phyloP scores from a whole-genome alignment of 1,284 basidiomycete species.

The Melanopsichium pennsylvanicum region DNA sequence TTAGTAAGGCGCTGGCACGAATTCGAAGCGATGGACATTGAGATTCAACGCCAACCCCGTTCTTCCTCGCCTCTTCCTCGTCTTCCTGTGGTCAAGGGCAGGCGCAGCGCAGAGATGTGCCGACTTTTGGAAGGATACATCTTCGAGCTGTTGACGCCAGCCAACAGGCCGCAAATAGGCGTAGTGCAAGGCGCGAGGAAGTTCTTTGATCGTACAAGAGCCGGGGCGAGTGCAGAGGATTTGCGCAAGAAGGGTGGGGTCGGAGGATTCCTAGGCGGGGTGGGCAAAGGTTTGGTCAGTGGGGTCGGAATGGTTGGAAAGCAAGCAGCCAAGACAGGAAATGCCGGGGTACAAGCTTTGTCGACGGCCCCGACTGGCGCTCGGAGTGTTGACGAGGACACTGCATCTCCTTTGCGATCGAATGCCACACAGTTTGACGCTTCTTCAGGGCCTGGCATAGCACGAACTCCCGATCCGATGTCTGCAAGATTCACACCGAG shows the following conservation, averaged over 20 bases:
- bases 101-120: slow-evolving; percentile 44
- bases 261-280: slow-evolving; percentile 39
- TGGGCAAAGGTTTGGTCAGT: slow-evolving; percentile 53
- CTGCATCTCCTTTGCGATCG: slow-evolving; percentile 1
- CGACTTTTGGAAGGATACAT: slow-evolving; percentile 53
- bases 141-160: slow-evolving; percentile 35
- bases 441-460: too few relatives aligned
- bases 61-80: slow-evolving; percentile 36
- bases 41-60: slow-evolving; percentile 47
- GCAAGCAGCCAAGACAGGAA: slow-evolving; percentile 43
- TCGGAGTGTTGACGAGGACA: neutral
- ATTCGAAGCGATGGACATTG: slow-evolving; percentile 56
- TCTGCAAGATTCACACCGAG: neutral
- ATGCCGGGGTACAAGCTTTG: slow-evolving; percentile 23
- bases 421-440: too few relatives aligned
- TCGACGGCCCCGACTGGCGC: neutral
- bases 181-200: slow-evolving; percentile 34
- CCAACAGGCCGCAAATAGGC: slow-evolving; percentile 15
- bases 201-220: slow-evolving; percentile 59
- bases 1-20: slow-evolving; percentile 59
- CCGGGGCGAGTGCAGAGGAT: slow-evolving; percentile 46
- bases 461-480: slow-evolving; percentile 3
- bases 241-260: slow-evolving; percentile 19
- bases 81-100: slow-evolving; percentile 43
- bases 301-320: slow-evolving; percentile 57